Conservation (phyloP, 352 stramenopile species). For the Phytophthora pinifolia region DNA sequence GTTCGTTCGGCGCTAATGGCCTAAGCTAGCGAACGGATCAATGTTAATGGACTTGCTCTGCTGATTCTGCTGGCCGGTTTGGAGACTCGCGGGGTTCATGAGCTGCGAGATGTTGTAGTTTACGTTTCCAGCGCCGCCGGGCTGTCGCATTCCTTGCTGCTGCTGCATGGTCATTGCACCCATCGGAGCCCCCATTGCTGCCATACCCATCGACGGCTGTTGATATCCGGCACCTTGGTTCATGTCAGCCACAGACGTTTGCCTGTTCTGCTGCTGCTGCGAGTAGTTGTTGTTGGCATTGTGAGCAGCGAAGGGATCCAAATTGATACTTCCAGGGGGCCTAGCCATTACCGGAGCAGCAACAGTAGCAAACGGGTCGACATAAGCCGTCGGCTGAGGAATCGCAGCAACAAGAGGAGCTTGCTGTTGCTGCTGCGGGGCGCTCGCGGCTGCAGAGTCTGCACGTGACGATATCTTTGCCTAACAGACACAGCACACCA, state of each 20-base stretch:
- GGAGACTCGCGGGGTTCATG: slow-evolving; percentile 75
- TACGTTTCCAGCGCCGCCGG: slow-evolving; percentile 31
- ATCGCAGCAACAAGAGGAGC: slow-evolving; percentile 12
- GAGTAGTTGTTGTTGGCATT: slow-evolving; percentile 25
- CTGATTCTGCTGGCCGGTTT: slow-evolving; percentile 34
- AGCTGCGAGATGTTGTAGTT: slow-evolving; percentile 87
- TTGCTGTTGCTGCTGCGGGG: slow-evolving; percentile 28
- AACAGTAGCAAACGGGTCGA: slow-evolving; percentile 64
- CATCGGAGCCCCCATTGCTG: slow-evolving; percentile 19
- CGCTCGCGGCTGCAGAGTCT: slow-evolving; percentile 6
- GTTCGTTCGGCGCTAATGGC: slow-evolving; percentile 18
- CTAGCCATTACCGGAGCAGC: slow-evolving; percentile 45
- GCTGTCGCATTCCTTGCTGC: slow-evolving; percentile 21
- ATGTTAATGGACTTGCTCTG: slow-evolving; percentile 80
- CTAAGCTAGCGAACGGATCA: slow-evolving; percentile 71
- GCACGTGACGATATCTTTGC: slow-evolving; percentile 28
- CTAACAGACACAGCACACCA: slow-evolving; percentile 22
- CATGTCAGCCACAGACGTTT: slow-evolving; percentile 17
- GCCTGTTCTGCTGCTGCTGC: slow-evolving; percentile 22
- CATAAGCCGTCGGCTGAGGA: slow-evolving; percentile 32
- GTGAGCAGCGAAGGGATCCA: slow-evolving; percentile 48
- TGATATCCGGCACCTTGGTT: slow-evolving; percentile 25
- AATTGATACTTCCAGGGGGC: slow-evolving; percentile 46
- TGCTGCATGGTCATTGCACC: slow-evolving; percentile 28
- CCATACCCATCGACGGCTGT: slow-evolving; percentile 19